These are phyloP conservation scores for Sarocladium strictum DNA, from an alignment of 2,329 filamentous ascomycete species.

Conservation along the genomic window DNA sequence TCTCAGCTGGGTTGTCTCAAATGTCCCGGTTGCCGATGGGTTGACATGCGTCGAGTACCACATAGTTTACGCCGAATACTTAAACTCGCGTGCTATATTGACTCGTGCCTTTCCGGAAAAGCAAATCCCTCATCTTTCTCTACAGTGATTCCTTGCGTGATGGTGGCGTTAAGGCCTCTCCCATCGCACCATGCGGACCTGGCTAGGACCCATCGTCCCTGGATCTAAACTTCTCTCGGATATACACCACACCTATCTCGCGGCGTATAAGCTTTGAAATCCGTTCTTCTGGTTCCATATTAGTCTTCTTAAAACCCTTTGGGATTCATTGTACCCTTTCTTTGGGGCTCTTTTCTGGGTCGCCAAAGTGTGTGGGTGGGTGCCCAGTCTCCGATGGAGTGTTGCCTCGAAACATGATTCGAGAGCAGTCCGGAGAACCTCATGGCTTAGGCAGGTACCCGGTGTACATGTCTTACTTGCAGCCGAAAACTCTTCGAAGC, in stretches of 20 bases:
- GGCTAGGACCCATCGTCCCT: constrained; percentile 7
- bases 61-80: too few relatives aligned
- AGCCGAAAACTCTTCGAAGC: not conserved
- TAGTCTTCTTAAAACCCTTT: not conserved
- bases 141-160: not conserved
- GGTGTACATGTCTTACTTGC: not conserved
- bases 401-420: not conserved
- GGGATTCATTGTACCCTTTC: not conserved
- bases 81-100: not conserved
- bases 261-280: not conserved
- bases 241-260: not conserved
- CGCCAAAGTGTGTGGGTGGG: not conserved
- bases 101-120: not conserved
- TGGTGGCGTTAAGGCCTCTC: constrained; percentile 2
- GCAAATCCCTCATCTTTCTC: constrained; percentile 8
- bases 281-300: not conserved
- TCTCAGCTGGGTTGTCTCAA: not conserved
- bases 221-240: constrained; percentile 6
- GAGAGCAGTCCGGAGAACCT: not conserved
- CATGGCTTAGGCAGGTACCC: not conserved
- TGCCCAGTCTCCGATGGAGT: not conserved
- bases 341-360: not conserved
- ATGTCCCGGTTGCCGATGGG: not conserved
- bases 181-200: not conserved
- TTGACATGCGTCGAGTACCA: not conserved